These are phyloP conservation scores for Puya raimondii DNA, from an alignment of 176 grass and related monocot genomes.

Conservation along the genomic window DNA sequence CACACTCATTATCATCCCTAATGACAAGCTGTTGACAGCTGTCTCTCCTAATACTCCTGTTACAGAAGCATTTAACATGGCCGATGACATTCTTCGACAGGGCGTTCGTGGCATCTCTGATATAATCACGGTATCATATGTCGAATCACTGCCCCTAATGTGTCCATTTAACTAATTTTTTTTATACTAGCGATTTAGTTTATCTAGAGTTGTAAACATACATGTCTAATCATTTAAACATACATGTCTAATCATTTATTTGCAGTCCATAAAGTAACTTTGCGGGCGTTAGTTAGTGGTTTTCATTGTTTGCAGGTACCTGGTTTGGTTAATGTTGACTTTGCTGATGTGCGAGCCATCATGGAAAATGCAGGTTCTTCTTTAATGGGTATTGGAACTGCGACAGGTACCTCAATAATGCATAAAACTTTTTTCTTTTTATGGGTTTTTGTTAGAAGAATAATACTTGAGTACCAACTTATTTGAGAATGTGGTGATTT, in stretches of 20 bases:
- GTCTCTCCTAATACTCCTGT: conserved; percentile 83
- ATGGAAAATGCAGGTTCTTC: conserved; percentile 8
- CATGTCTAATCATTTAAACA: too few species aligned
- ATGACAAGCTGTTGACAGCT: conserved; percentile 75
- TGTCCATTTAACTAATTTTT: too few species aligned
- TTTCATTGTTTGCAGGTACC: conserved; percentile 1
- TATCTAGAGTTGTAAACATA: too few species aligned
- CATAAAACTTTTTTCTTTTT: too few species aligned
- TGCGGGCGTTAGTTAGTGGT: neutral
- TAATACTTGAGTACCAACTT: too few species aligned
- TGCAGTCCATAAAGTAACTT: neutral
- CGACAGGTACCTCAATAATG: conserved; percentile 50
- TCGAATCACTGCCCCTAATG: too few species aligned
- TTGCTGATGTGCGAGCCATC: conserved; percentile 15
- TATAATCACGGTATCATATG: conserved; percentile 52
- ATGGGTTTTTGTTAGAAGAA: too few species aligned
- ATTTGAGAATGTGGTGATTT: too few species aligned
- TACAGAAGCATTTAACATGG: conserved; percentile 82
- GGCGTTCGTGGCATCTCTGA: conserved; percentile 90
- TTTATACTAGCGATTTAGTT: too few species aligned
- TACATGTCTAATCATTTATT: neutral
- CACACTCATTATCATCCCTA: conserved; percentile 87
- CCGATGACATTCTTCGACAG: conserved; percentile 83
- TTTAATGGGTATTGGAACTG: conserved; percentile 23
- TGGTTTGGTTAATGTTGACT: conserved; percentile 18